Base-by-base conservation (phyloP, 768 basidiomycete genomes). In the Suillus subalutaceus region DNA sequence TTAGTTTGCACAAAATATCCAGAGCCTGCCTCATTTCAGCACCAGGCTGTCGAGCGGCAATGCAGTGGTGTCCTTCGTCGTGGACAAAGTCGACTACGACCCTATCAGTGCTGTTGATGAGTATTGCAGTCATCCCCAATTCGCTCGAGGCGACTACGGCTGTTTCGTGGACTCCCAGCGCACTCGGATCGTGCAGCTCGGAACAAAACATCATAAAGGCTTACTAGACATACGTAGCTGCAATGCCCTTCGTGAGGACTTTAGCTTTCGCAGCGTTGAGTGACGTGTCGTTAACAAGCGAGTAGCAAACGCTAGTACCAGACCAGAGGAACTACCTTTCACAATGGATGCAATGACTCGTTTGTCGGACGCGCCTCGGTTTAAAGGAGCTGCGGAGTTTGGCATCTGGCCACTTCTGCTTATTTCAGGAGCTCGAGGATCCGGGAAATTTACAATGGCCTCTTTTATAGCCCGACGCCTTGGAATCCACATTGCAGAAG, bases 401-500 rank as follows among this genome's bases (percentile, higher is more conserved):
- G 81, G 85, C 57, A 79, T 96, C 2, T 85, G 87, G 55, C 77
- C 94, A 10, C 89, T 91, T 0, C 79, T 96, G 9, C 79, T 97
- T 1, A 73, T 98, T 48, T 90, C 90, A 67, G 97, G 97, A 0
- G 81, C 88, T 0, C 81, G 91, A 63, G 96, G 96, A 1, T 81
- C 83, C 1, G 97, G 97, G 2, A 99, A 98, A 79, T 87, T 86
- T 66, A 90, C 90, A 0, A 78, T 85, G 6, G 85, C 88, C 0
- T 74, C 76, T 7, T 80, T 78, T 76, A 85, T 90, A 15, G 85
- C 90, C 7, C 82, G 83, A 57, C 78, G 78, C 5, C 77, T 94
- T 3, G 94, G 94, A 15, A 83, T 96, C 65, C 94, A 95, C 75
- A 65, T 94, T 0, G 81, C 93, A 15, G 92, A 95, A 83, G 96